Base-by-base conservation (phyloP, 352 stramenopile genomes). In the Blastocystis sp. region DNA sequence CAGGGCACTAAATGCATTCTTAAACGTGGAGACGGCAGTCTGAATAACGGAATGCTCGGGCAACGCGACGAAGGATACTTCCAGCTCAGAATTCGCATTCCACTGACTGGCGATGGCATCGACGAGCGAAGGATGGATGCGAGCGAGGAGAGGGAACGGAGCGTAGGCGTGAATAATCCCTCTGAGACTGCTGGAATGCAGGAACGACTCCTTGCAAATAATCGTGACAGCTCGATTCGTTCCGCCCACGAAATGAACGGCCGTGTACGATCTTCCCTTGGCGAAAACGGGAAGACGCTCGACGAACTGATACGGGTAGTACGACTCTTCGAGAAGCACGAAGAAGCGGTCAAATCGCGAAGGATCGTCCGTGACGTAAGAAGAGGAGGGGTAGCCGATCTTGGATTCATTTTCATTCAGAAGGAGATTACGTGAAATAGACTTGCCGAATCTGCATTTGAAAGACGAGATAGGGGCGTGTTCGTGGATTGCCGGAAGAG, bases 381-480 rank as follows among this genome's bases (percentile, higher is more conserved):
- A 10, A 26, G 41, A 59, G n/a, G 24, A 31, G n/a, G 29, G 16
- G 0, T 45, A n/a, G 4, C 29, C 19, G 59, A 51, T 26, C 51
- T 67, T 69, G 10, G 19, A 4, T 1, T 59, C 31, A 3, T 69
- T 10, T n/a, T 24, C 19, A 51, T 26, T 41, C 1, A 45, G 3
- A 12, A 62, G 21, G 16, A 1, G n/a, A 13, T 24, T 21, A 82
- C 74, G n/a, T 82, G n/a, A 50, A 82, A 82, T 10, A n/a, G 29
- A 35, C 16, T 31, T 3, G 39, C 24, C 16, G 50, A 55, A 1
- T 82, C 59, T 51, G 63, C 45, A 0, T 3, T 26, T 21, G 74
- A 29, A 3, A 82, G 51, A 67, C 31, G 29, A 19, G 74, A 82
- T 31, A 82, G 74, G 29, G 74, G 55, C 24, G 74, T 82, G 26